A percentile compares a stretch with the other conserved stretches of the same genome.
phyloP scores from a whole-genome alignment of 768 basidiomycete species.

The Xerocomellus chrysenteron region DNA sequence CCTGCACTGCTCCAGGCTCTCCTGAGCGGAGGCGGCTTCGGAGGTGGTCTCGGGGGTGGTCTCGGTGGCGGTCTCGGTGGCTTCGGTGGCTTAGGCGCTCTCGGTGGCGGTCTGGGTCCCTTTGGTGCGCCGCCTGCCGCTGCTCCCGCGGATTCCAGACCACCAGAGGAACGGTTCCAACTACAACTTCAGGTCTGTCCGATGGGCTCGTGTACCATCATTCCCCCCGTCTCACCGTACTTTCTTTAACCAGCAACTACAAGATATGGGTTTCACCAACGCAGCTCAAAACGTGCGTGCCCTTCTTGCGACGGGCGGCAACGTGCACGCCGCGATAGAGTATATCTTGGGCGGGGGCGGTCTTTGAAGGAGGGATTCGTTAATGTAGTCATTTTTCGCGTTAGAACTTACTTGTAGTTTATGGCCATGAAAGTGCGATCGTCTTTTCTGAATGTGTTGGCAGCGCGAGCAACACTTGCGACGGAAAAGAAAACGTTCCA shows the following conservation, averaged over 20 bases:
- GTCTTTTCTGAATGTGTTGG: no score
- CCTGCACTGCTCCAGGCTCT: slow-evolving; percentile 43
- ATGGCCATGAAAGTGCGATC: background rate
- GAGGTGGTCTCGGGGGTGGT: slow-evolving; percentile 21
- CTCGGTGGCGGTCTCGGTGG: slow-evolving; percentile 27
- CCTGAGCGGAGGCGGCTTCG: slow-evolving; percentile 5
- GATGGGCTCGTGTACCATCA: background rate
- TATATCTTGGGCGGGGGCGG: slow-evolving; percentile 86
- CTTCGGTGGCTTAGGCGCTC: slow-evolving; percentile 33
- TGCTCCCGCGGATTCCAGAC: slow-evolving; percentile 62
- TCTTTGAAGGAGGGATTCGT: background rate
- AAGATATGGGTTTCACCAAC: slow-evolving; percentile 93
- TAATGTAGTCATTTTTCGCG: background rate
- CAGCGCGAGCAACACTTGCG: no score
- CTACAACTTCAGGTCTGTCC: slow-evolving; percentile 68
- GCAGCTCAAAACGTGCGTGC: slow-evolving; percentile 89
- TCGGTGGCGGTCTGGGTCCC: slow-evolving; percentile 23
- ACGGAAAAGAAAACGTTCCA: no score
- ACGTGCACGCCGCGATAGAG: slow-evolving; percentile 89
- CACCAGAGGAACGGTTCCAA: slow-evolving; percentile 92
- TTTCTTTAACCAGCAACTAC: slow-evolving; percentile 71
- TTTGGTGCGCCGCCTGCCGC: slow-evolving; percentile 22
- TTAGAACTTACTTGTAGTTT: background rate
- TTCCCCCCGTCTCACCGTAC: background rate
- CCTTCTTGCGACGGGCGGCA: slow-evolving; percentile 87